A percentile compares a stretch with the other conserved stretches of the same genome.
Conservation (phyloP, 1,284 basidiomycete species). For the Moesziomyces antarcticus region DNA sequence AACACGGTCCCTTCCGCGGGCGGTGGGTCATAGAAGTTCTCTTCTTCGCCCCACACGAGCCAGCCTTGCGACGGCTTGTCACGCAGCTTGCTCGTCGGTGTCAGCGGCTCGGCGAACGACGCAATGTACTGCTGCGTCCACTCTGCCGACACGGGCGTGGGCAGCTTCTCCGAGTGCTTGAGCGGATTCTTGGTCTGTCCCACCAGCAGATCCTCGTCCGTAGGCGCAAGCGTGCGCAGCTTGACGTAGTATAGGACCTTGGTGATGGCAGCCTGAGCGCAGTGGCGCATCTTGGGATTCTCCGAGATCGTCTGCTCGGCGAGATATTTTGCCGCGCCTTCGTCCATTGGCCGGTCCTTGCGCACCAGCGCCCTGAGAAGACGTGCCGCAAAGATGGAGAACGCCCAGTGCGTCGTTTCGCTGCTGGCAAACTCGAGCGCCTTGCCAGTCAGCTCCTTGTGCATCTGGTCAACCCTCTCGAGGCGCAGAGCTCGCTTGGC, state of each 20-base stretch:
- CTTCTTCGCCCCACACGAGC: slow-evolving; percentile 79
- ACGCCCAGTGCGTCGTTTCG: slow-evolving; percentile 88
- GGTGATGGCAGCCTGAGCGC: slow-evolving; percentile 80
- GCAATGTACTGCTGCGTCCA: slow-evolving; percentile 74
- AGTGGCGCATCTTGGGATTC: slow-evolving; percentile 81
- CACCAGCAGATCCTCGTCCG: slow-evolving; percentile 78
- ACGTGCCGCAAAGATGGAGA: slow-evolving; percentile 80
- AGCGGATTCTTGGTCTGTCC: slow-evolving; percentile 84
- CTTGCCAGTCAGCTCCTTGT: slow-evolving; percentile 72
- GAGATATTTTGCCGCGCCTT: slow-evolving; percentile 73
- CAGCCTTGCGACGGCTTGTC: slow-evolving; percentile 89
- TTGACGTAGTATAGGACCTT: slow-evolving; percentile 83
- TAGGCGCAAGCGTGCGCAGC: slow-evolving; percentile 81
- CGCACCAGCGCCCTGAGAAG: slow-evolving; percentile 80
- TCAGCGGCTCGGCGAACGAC: slow-evolving; percentile 68
- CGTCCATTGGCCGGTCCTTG: slow-evolving; percentile 77
- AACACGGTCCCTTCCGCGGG: slow-evolving; percentile 72
- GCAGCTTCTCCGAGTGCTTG: slow-evolving; percentile 68
- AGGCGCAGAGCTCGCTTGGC: slow-evolving; percentile 62
- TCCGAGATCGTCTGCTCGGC: slow-evolving; percentile 73
- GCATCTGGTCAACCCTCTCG: slow-evolving; percentile 67
- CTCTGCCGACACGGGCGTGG: slow-evolving; percentile 65
- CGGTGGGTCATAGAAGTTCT: slow-evolving; percentile 77
- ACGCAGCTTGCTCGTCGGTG: slow-evolving; percentile 72
- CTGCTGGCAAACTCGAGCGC: slow-evolving; percentile 78